Conservation (phyloP, 345 rosid species). For the Aquilaria sinensis region DNA sequence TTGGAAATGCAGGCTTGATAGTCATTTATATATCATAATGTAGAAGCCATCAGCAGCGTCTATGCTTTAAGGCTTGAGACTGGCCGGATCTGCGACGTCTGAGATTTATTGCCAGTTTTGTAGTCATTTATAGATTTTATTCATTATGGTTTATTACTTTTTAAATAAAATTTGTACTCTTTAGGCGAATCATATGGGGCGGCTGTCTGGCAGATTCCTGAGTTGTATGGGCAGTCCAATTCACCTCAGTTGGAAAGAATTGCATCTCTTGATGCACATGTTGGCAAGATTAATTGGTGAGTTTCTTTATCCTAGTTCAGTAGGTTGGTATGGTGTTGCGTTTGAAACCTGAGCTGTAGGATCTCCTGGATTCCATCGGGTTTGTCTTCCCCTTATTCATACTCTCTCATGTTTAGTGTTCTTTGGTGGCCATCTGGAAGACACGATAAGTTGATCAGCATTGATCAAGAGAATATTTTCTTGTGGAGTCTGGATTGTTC, state of each 20-base stretch:
- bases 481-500: constrained; percentile 82
- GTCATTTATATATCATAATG: too few species aligned
- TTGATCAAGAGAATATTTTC: constrained; percentile 67
- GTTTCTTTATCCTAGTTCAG: constrained; percentile 19
- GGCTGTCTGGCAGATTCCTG: constrained; percentile 96
- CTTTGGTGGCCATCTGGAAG: constrained; percentile 92
- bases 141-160: too few species aligned
- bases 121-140: too few species aligned
- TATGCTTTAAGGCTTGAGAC: too few species aligned
- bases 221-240: constrained; percentile 76
- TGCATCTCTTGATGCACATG: constrained; percentile 79
- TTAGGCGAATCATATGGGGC: constrained; percentile 82
- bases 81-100: too few species aligned
- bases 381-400: neutral
- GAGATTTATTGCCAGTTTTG: too few species aligned
- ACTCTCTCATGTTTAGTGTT: constrained; percentile 27
- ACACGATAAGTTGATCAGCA: constrained; percentile 77
- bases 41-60: too few species aligned
- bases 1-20: neutral
- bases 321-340: neutral
- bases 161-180: too few species aligned
- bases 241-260: constrained; percentile 80
- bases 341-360: neutral
- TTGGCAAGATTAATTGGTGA: constrained; percentile 77
- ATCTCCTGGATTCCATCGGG: neutral